Percentiles rank a stretch among this genome's conserved stretches.
Evolutionary conservation across 2,329 filamentous ascomycete species (phyloP).

Genomic region (Hansfordia pulvinata): DNA sequence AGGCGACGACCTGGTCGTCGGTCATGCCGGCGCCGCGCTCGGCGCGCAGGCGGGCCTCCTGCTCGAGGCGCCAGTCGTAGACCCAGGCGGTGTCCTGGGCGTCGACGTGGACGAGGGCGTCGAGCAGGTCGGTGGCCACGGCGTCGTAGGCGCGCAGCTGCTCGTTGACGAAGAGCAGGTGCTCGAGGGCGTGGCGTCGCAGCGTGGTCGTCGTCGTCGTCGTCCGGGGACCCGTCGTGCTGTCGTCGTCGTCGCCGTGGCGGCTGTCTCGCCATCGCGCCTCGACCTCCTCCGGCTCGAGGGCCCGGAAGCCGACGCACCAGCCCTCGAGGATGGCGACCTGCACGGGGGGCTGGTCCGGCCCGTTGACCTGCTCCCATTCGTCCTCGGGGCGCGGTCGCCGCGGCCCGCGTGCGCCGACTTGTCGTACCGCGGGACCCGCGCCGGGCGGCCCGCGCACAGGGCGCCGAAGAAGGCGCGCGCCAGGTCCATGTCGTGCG

Average conservation of each 20-base stretch:
- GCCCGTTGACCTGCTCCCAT: conserved; percentile 47
- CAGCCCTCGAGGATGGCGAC: conserved; percentile 81
- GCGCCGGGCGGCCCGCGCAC: conserved; percentile 34
- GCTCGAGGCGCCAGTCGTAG: conserved; percentile 72
- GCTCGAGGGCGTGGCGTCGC: conserved; percentile 29
- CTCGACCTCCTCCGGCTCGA: conserved; percentile 36
- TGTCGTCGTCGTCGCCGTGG: too few relatives aligned
- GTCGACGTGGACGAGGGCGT: conserved; percentile 47
- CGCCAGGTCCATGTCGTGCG: conserved; percentile 63
- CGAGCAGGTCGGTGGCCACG: conserved; percentile 30
- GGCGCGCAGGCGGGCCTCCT: conserved; percentile 58
- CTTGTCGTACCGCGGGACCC: conserved; percentile 72
- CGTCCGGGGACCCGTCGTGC: too few relatives aligned
- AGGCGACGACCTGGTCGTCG: conserved; percentile 62
- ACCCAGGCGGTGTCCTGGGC: conserved; percentile 62
- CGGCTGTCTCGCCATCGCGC: conserved; percentile 23
- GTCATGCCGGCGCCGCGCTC: conserved; percentile 67
- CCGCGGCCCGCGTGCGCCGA: conserved; percentile 62
- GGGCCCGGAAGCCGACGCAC: conserved; percentile 71
- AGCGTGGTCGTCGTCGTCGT: conserved; percentile 36
- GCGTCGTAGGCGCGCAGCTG: conserved; percentile 30
- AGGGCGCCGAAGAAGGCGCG: conserved; percentile 46
- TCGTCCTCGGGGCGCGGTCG: conserved; percentile 51
- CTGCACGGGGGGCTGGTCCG: conserved; percentile 32
- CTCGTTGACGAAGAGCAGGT: conserved; percentile 37